Evolutionary conservation across 176 grass and related monocot species (phyloP), one percentile per base, ranked within the genome.

Genomic region (Carex cristatella): DNA sequence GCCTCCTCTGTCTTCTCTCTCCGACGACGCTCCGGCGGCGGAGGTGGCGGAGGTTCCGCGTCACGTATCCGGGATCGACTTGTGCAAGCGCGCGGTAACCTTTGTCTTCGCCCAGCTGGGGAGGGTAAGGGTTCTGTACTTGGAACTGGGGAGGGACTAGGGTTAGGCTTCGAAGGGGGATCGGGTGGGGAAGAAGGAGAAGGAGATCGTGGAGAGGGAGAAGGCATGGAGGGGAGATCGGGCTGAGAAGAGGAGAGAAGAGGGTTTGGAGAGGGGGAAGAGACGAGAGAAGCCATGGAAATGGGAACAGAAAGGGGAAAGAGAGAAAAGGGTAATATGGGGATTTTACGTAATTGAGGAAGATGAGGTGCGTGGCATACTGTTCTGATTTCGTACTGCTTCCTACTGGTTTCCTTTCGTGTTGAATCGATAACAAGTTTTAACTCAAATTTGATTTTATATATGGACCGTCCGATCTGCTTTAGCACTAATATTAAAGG

Each of bases 81-180:
- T 71, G 86, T 94, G 86, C 95, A 98, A 67, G 95, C 95, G 46
- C 95, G 92, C 13, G 95, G 92, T 38, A 93, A 85, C 76, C 92
- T 87, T 65, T 93, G 86, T 65, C 88, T 86, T 44, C 64, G 63
- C 2, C 85, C 83, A 64, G 42, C 81, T 15, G 58, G 31, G 32
- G 63, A 69, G 48, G 58, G 31, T 16, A 58, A 69, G 49, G 73
- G 31, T 60, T 56, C 32, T 28, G 81, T 58, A 83, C 53, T 81
- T 56, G 51, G 78, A 65, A 40, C 18, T 23, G 61, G 71, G 79
- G 61, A 59, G 83, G 84, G 40, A 56, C 30, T 71, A 61, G 19
- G 87, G 23, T 58, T 65, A 42, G 80, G 83, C 67, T 11, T 33
- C 79, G 89, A 81, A 38, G 74, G 51, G 2, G 74, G 74, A 79